phyloP scores from a whole-genome alignment of 257 asterid species.

The Przewalskia tangutica region DNA sequence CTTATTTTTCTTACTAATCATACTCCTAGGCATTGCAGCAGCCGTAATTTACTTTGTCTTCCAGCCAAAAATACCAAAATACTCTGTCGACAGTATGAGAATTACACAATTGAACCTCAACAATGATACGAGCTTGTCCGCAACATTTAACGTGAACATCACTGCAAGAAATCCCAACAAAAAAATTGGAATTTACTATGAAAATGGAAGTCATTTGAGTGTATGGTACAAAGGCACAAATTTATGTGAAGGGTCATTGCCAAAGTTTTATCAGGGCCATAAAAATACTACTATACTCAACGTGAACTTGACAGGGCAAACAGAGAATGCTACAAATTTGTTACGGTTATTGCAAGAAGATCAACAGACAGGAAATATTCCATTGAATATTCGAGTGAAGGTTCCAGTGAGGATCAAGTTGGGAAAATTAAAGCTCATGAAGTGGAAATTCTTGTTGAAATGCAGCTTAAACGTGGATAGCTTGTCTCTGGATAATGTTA shows the following conservation, averaged over 20 bases:
- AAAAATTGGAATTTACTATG: slow-evolving; percentile 73
- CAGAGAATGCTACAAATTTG: slow-evolving; percentile 47
- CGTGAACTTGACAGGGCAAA: slow-evolving; percentile 49
- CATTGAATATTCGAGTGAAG: slow-evolving; percentile 30
- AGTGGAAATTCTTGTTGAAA: slow-evolving; percentile 79
- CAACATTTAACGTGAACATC: slow-evolving; percentile 53
- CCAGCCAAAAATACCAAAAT: slow-evolving; percentile 62
- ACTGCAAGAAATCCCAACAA: slow-evolving; percentile 76
- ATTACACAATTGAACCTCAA: slow-evolving; percentile 35
- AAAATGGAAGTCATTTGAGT: slow-evolving; percentile 53
- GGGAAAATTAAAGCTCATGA: slow-evolving; percentile 67
- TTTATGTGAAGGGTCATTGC: slow-evolving; percentile 70
- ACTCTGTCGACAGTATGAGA: slow-evolving; percentile 56
- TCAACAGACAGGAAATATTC: background rate
- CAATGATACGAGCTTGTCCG: slow-evolving; percentile 45
- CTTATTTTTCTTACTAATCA: slow-evolving; percentile 25
- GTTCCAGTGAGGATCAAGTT: slow-evolving; percentile 78
- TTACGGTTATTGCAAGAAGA: slow-evolving; percentile 35
- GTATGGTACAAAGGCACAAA: slow-evolving; percentile 47
- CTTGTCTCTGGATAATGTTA: slow-evolving; percentile 26
- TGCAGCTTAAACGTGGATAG: slow-evolving; percentile 59
- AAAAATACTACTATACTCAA: slow-evolving; percentile 60
- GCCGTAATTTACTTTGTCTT: slow-evolving; percentile 58
- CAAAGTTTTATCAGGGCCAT: slow-evolving; percentile 85
- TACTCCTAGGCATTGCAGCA: slow-evolving; percentile 46